A percentile compares a stretch with the other conserved stretches of the same genome.
These are phyloP conservation scores for Agastache rugosa DNA, from an alignment of 257 asterid species.

Conservation along the genomic window DNA sequence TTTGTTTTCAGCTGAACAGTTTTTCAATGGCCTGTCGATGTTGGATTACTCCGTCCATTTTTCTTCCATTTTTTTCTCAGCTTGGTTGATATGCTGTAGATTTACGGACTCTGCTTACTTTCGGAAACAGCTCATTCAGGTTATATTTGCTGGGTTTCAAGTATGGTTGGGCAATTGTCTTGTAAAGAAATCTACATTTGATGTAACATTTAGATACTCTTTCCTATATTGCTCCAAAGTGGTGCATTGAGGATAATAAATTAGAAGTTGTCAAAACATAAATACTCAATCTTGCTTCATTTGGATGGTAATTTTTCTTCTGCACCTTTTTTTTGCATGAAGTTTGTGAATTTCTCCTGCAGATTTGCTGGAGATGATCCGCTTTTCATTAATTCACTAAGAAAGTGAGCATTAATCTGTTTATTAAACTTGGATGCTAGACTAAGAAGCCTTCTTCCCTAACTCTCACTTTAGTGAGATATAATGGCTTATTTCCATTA, in stretches of 20 bases:
- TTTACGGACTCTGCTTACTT: background rate
- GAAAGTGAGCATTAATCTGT: too few relatives aligned
- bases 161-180: background rate
- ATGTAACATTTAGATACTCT: background rate
- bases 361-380: background rate
- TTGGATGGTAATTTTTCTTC: background rate
- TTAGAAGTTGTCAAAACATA: background rate
- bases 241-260: background rate
- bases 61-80: background rate
- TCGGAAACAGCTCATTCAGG: background rate
- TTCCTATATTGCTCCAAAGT: background rate
- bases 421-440: too few relatives aligned
- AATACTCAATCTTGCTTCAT: background rate
- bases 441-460: background rate
- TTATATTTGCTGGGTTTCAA: background rate
- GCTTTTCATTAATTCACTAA: too few relatives aligned
- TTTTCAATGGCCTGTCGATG: background rate
- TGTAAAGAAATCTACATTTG: background rate
- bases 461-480: background rate
- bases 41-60: background rate
- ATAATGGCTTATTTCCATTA: background rate
- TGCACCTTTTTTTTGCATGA: background rate
- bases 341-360: too few relatives aligned
- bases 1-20: conserved; percentile 17
- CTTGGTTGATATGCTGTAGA: background rate